Evolutionary conservation across 2,329 filamentous ascomycete genomes (phyloP).

Genomic region (Aspergillus fructus): DNA sequence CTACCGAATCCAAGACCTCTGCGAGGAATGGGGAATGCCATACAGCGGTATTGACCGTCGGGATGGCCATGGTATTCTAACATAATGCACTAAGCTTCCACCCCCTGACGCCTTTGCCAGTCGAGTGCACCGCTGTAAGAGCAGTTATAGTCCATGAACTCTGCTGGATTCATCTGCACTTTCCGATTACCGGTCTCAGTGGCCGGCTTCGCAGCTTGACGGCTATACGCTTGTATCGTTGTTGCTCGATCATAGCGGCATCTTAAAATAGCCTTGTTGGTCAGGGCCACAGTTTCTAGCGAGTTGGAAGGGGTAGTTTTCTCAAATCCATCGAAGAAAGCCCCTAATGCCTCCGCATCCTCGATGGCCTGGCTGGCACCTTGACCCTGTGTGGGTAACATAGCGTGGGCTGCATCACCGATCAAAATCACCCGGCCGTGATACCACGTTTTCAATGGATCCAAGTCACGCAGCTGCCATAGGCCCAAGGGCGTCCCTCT

Average conservation of each 20-base stretch:
- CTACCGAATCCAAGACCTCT: slow-evolving; percentile 8
- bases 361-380: slow-evolving; percentile 46
- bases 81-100: background rate
- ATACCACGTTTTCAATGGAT: slow-evolving; percentile 17
- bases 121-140: slow-evolving; percentile 34
- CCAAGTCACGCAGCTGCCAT: slow-evolving; percentile 25
- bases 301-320: background rate
- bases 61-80: background rate
- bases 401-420: slow-evolving; percentile 42
- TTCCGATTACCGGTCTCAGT: slow-evolving; percentile 32
- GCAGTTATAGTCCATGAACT: slow-evolving; percentile 4
- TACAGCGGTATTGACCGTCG: background rate
- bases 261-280: slow-evolving; percentile 26
- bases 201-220: slow-evolving; percentile 43
- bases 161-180: slow-evolving; percentile 2
- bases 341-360: slow-evolving; percentile 35
- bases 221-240: slow-evolving; percentile 44
- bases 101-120: background rate
- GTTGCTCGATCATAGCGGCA: slow-evolving; percentile 39
- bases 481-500: background rate
- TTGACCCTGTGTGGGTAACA: slow-evolving; percentile 45
- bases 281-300: background rate
- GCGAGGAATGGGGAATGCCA: slow-evolving; percentile 10
- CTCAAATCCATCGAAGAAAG: slow-evolving; percentile 8
- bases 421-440: slow-evolving; percentile 29